phyloP scores from a whole-genome alignment of 176 grass and related monocot species.

The Aegilops bicornis region DNA sequence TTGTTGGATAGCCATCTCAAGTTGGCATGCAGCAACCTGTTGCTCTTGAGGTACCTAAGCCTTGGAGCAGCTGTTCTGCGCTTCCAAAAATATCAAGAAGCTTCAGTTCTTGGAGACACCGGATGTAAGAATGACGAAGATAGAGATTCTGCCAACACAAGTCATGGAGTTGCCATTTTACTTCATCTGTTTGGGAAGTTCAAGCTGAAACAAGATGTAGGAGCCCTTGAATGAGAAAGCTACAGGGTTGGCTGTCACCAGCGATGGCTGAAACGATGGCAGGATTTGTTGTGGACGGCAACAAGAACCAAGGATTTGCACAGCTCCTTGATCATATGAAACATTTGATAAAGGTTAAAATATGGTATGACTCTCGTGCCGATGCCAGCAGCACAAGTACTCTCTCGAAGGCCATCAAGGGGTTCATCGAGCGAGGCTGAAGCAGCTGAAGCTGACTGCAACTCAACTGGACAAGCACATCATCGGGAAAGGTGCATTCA shows the following conservation, averaged over 20 bases:
- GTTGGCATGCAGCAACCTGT: not conserved
- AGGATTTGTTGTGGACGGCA: too few relatives aligned
- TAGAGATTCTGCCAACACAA: not conserved
- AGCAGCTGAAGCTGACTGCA: too few relatives aligned
- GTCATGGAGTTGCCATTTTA: not conserved
- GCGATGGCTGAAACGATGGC: too few relatives aligned
- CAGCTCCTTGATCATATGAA: too few relatives aligned
- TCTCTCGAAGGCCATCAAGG: not conserved
- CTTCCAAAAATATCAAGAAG: not conserved
- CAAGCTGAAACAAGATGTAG: not conserved
- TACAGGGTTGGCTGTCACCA: not conserved
- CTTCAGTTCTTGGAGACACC: constrained; percentile 5
- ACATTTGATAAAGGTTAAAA: too few relatives aligned
- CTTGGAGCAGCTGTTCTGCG: not conserved
- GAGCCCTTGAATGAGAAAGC: not conserved
- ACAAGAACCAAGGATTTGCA: too few relatives aligned
- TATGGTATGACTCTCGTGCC: too few relatives aligned
- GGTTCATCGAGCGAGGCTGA: not conserved
- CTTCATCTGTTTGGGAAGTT: not conserved
- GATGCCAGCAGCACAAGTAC: not conserved
- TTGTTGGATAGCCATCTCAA: not conserved
- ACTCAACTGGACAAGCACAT: too few relatives aligned
- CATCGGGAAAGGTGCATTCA: not conserved
- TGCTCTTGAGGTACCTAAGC: constrained; percentile 5
- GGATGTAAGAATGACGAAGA: not conserved